Conservation (phyloP, 306 rosid genomes). For the Trifolium pratense region DNA sequence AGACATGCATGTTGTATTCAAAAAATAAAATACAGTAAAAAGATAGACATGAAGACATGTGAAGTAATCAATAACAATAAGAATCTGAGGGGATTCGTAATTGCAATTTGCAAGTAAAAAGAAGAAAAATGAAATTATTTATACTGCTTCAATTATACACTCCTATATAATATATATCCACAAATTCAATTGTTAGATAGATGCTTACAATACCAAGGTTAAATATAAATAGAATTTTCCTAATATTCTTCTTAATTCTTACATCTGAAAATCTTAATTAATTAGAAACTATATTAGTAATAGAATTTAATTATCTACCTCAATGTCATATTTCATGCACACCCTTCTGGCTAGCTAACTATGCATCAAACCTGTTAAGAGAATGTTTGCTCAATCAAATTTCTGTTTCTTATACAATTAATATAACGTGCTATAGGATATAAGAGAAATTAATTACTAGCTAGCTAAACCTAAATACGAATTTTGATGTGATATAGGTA, state of each 20-base stretch:
- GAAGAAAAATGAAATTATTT: conserved; percentile 8
- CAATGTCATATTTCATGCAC: too few relatives aligned
- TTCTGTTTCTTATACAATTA: too few relatives aligned
- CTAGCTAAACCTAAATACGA: too few relatives aligned
- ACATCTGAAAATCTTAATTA: neutral
- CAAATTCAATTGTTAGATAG: conserved; percentile 31
- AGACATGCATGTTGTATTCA: too few relatives aligned
- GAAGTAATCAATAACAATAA: too few relatives aligned
- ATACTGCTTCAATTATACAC: conserved; percentile 27
- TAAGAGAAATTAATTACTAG: too few relatives aligned
- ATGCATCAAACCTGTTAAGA: too few relatives aligned
- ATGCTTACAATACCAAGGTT: conserved; percentile 25
- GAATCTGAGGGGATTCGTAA: conserved; percentile 15
- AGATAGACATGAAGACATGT: too few relatives aligned
- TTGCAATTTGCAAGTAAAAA: conserved; percentile 6
- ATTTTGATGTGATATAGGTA: conserved; percentile 5
- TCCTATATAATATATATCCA: conserved; percentile 1
- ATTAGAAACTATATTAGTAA: conserved; percentile 5
- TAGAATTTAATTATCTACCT: conserved; percentile 5
- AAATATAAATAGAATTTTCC: conserved; percentile 21
- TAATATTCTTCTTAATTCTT: neutral
- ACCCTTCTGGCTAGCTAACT: neutral
- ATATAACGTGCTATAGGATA: too few relatives aligned
- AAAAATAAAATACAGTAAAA: too few relatives aligned
- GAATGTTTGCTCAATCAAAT: too few relatives aligned